Conservation (phyloP, 1,284 basidiomycete genomes). For the Rhodotorula sp. region DNA sequence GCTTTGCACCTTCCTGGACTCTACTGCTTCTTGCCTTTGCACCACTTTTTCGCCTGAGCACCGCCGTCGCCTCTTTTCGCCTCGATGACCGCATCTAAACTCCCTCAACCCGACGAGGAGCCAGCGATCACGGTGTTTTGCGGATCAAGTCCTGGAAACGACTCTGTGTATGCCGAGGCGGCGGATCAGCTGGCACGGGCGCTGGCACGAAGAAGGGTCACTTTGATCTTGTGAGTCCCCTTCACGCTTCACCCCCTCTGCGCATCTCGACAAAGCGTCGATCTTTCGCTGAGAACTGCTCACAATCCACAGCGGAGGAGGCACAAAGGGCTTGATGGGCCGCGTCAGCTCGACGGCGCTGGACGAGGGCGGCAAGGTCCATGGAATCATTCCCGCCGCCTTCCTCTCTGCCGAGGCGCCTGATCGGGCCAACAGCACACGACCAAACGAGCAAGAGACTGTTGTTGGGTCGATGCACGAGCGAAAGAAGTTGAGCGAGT, state of each 20-base stretch:
- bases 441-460: constrained; percentile 40
- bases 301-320: constrained; percentile 22
- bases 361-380: constrained; percentile 25
- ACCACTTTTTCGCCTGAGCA: no score
- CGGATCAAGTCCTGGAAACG: constrained; percentile 46
- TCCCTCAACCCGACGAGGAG: neutral
- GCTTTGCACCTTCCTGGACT: neutral
- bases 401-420: constrained; percentile 33
- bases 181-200: constrained; percentile 26
- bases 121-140: constrained; percentile 48
- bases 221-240: constrained; percentile 28
- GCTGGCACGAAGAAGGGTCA: constrained; percentile 11
- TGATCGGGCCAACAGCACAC: neutral
- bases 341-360: constrained; percentile 9
- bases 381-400: constrained; percentile 37
- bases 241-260: neutral
- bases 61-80: neutral
- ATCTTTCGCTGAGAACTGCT: neutral
- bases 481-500: constrained; percentile 44
- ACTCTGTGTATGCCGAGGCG: constrained; percentile 43
- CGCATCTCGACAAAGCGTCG: neutral
- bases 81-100: neutral
- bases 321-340: constrained; percentile 38
- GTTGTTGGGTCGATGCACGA: constrained; percentile 48
- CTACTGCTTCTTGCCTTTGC: neutral